These are phyloP conservation scores for Daldinia loculata DNA, from an alignment of 495 filamentous ascomycete species.

Conservation along the genomic window DNA sequence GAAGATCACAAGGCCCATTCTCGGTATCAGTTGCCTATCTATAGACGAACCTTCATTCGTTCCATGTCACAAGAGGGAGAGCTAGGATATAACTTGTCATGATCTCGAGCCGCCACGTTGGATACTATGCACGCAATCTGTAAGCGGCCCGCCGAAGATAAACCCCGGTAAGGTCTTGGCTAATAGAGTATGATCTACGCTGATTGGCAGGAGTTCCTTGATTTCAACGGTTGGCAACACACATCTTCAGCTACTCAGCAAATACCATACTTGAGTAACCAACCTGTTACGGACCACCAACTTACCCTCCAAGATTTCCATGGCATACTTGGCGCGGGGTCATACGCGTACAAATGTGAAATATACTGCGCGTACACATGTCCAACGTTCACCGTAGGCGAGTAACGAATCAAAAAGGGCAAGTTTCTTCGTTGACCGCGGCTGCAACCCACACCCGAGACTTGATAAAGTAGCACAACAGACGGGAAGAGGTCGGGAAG, in stretches of 20 bases:
- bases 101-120: constrained; percentile 32
- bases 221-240: constrained; percentile 15
- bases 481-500: constrained; percentile 22
- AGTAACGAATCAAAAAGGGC: constrained; percentile 23
- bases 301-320: constrained; percentile 10
- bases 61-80: constrained; percentile 24
- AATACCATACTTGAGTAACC: constrained; percentile 11
- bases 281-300: neutral
- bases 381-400: constrained; percentile 25
- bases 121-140: constrained; percentile 38
- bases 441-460: constrained; percentile 39
- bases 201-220: constrained; percentile 19
- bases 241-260: constrained; percentile 4
- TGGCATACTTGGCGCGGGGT: constrained; percentile 18
- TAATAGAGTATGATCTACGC: neutral
- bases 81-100: constrained; percentile 14
- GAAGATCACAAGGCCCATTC: constrained; percentile 20
- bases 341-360: neutral
- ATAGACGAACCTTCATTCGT: constrained; percentile 26
- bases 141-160: constrained; percentile 27
- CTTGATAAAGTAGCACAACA: constrained; percentile 31
- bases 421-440: constrained; percentile 15
- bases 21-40: constrained; percentile 11
- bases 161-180: neutral
- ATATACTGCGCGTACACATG: constrained; percentile 1